Conservation (phyloP, 139 green algal species). For the Volvox reticuliferus region DNA sequence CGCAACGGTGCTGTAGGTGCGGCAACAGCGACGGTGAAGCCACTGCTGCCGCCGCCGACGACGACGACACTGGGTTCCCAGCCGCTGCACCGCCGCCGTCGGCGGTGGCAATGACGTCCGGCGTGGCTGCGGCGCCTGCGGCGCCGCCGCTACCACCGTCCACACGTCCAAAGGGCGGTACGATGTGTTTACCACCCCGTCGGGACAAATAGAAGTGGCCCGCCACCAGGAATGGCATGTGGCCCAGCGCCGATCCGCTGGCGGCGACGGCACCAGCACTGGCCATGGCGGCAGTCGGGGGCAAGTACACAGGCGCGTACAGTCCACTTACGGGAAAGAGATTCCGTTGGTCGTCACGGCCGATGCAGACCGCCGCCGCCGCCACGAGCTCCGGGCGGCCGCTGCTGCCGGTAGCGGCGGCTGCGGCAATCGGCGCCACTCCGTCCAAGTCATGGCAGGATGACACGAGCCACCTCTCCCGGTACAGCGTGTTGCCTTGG, state of each 20-base stretch:
- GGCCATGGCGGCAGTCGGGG: neutral
- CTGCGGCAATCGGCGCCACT: neutral
- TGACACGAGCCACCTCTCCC: conserved; percentile 39
- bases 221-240: conserved; percentile 51
- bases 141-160: neutral
- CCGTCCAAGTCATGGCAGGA: conserved; percentile 23
- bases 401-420: neutral
- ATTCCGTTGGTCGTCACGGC: neutral
- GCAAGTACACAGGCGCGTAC: conserved; percentile 18
- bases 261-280: neutral
- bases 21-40: conserved; percentile 12
- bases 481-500: conserved; percentile 22
- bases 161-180: neutral
- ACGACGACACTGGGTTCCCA: neutral
- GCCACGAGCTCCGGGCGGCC: conserved; percentile 16
- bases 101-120: neutral
- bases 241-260: neutral
- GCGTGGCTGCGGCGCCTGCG: neutral
- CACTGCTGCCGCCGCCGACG: neutral
- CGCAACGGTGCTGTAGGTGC: conserved; percentile 36
- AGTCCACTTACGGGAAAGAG: conserved; percentile 12
- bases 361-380: conserved; percentile 40
- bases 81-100: neutral
- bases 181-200: conserved; percentile 16
- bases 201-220: conserved; percentile 46